Evolutionary conservation across 1,284 basidiomycete genomes (phyloP).

Genomic region (Pseudozyma sp.): DNA sequence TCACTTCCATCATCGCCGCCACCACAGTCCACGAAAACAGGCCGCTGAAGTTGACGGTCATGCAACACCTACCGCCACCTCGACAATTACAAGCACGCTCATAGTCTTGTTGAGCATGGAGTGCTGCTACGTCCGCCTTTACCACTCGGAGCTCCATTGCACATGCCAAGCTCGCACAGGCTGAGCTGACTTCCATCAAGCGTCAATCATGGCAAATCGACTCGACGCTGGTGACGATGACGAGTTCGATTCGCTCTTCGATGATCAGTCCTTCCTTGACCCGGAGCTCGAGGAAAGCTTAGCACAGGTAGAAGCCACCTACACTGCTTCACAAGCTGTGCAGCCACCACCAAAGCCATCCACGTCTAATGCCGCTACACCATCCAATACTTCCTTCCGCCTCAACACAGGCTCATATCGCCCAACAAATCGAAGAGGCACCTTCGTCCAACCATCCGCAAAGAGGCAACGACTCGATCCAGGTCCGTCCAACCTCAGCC

Average conservation of each 20-base stretch:
- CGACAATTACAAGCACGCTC: not conserved
- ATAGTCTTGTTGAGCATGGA: not conserved
- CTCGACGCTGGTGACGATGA: slow-evolving; percentile 19
- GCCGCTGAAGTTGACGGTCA: not conserved
- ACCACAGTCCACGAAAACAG: not conserved
- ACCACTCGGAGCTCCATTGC: no score
- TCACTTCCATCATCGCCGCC: not conserved
- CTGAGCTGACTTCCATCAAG: not conserved
- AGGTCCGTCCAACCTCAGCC: slow-evolving; percentile 20
- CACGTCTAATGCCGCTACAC: not conserved
- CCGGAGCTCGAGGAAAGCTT: slow-evolving; percentile 48
- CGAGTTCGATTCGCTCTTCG: slow-evolving; percentile 50
- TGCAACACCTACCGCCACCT: not conserved
- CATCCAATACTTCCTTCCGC: slow-evolving; percentile 15
- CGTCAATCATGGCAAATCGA: slow-evolving; percentile 8
- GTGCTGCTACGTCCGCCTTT: not conserved
- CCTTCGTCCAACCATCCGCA: slow-evolving; percentile 30
- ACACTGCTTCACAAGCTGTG: slow-evolving; percentile 39
- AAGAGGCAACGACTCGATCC: slow-evolving; percentile 43
- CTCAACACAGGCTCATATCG: slow-evolving; percentile 8
- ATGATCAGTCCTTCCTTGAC: slow-evolving; percentile 35
- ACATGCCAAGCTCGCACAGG: not conserved
- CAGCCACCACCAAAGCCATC: slow-evolving; percentile 1
- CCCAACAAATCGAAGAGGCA: slow-evolving; percentile 21
- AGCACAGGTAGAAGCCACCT: slow-evolving; percentile 42